Evolutionary conservation across 805 yeast species (phyloP).

Genomic region (Candida schatavii): DNA sequence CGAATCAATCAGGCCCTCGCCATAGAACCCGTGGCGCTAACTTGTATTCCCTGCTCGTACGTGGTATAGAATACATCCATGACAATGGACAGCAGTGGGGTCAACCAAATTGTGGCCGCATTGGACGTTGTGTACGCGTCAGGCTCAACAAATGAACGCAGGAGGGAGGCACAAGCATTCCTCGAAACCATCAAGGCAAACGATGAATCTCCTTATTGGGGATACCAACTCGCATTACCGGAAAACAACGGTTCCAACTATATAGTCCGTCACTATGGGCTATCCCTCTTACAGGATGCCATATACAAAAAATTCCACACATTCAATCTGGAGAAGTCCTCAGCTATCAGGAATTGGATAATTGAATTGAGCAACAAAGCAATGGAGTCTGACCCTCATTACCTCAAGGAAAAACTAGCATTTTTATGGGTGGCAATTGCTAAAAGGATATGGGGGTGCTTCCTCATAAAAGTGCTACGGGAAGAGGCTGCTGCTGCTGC

Average conservation of each 20-base stretch:
- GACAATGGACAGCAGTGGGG: constrained; percentile 65
- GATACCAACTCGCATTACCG: constrained; percentile 75
- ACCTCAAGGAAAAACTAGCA: constrained; percentile 84
- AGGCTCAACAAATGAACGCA: constrained; percentile 53
- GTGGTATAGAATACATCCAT: constrained; percentile 8
- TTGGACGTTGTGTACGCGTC: constrained; percentile 72
- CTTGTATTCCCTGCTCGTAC: constrained; percentile 18
- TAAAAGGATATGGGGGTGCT: constrained; percentile 86
- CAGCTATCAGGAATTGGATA: constrained; percentile 80
- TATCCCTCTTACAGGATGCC: constrained; percentile 73
- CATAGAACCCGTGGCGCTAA: too few species aligned
- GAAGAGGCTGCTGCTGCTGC: constrained; percentile 10
- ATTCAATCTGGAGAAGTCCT: constrained; percentile 51
- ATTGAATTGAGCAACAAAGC: constrained; percentile 69
- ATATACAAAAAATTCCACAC: constrained; percentile 57
- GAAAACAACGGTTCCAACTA: constrained; percentile 55
- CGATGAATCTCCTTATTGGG: constrained; percentile 89
- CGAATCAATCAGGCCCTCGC: too few species aligned
- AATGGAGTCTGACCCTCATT: constrained; percentile 74
- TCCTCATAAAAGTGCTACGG: constrained; percentile 37
- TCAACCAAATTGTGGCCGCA: constrained; percentile 73
- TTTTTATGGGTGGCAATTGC: constrained; percentile 89
- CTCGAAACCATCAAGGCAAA: constrained; percentile 73
- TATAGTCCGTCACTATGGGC: constrained; percentile 86
- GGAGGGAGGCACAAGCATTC: constrained; percentile 57